A percentile compares a stretch with the other conserved stretches of the same genome.
These are phyloP conservation scores for Hyaloscypha finlandica DNA, from an alignment of 495 filamentous ascomycete genomes.

Conservation along the genomic window DNA sequence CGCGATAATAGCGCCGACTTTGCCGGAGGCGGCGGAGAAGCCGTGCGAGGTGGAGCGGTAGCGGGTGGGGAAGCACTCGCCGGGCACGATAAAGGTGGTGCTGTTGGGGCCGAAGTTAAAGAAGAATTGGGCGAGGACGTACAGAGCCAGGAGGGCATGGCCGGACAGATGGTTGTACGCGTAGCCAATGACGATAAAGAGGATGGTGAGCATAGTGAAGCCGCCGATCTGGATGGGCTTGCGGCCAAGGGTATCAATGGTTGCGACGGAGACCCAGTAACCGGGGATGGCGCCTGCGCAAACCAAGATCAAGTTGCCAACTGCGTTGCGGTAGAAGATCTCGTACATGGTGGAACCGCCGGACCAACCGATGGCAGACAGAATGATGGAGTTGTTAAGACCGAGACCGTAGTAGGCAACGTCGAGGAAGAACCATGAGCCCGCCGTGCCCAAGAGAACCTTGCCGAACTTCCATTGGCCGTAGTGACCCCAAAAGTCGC, in stretches of 20 bases:
- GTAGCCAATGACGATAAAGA: constrained; percentile 78
- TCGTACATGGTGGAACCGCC: constrained; percentile 59
- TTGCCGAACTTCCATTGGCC: constrained; percentile 65
- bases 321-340: constrained; percentile 66
- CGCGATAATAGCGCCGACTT: constrained; percentile 74
- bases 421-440: constrained; percentile 80
- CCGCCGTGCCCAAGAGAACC: constrained; percentile 73
- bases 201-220: constrained; percentile 66
- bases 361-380: constrained; percentile 68
- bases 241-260: constrained; percentile 66
- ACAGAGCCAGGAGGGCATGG: constrained; percentile 58
- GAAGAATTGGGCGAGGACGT: constrained; percentile 79
- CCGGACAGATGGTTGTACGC: constrained; percentile 58
- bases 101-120: constrained; percentile 87
- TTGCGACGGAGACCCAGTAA: constrained; percentile 73
- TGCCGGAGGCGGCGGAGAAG: constrained; percentile 81
- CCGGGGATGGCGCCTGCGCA: constrained; percentile 76
- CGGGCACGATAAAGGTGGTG: constrained; percentile 90
- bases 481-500: constrained; percentile 67
- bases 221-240: constrained; percentile 72
- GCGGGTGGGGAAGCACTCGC: constrained; percentile 86
- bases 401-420: constrained; percentile 35
- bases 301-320: constrained; percentile 74
- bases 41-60: constrained; percentile 86
- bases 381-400: constrained; percentile 72